These are phyloP conservation scores for Nematocida sp. DNA, from an alignment of 371 early-diverging fungal species.

Conservation along the genomic window DNA sequence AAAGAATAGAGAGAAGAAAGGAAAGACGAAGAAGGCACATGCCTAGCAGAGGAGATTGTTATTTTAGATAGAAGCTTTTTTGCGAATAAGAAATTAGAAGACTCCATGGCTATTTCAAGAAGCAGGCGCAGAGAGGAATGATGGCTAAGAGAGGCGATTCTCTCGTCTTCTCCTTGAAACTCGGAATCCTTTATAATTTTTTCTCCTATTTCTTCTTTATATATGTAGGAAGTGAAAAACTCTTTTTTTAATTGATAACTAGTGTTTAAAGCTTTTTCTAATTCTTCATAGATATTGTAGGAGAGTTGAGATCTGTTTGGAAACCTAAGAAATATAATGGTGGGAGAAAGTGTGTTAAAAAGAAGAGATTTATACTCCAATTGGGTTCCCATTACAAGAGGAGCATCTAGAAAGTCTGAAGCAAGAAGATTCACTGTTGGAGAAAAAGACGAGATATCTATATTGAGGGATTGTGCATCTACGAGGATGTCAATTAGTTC, in stretches of 20 bases:
- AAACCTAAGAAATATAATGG: slow-evolving; percentile 21
- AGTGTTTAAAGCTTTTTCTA: background rate
- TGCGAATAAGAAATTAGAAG: too few species aligned
- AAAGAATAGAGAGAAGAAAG: too few species aligned
- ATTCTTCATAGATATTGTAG: background rate
- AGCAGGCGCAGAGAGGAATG: background rate
- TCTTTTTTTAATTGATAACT: slow-evolving; percentile 14
- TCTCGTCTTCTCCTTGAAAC: background rate
- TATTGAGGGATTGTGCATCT: background rate
- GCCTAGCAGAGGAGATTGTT: too few species aligned
- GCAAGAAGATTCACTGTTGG: background rate
- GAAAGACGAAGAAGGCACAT: too few species aligned
- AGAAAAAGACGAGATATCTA: background rate
- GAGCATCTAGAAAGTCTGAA: slow-evolving; percentile 38
- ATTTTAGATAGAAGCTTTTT: too few species aligned
- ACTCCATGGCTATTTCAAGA: background rate
- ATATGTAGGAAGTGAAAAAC: background rate
- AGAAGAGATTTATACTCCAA: background rate
- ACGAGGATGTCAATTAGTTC: background rate
- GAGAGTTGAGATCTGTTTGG: background rate
- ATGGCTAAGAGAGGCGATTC: background rate
- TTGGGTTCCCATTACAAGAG: background rate
- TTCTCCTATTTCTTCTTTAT: background rate
- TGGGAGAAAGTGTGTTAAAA: slow-evolving; percentile 52
- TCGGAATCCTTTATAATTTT: background rate